Conservation (phyloP, 768 basidiomycete species). For the Plicaturopsis crispa region DNA sequence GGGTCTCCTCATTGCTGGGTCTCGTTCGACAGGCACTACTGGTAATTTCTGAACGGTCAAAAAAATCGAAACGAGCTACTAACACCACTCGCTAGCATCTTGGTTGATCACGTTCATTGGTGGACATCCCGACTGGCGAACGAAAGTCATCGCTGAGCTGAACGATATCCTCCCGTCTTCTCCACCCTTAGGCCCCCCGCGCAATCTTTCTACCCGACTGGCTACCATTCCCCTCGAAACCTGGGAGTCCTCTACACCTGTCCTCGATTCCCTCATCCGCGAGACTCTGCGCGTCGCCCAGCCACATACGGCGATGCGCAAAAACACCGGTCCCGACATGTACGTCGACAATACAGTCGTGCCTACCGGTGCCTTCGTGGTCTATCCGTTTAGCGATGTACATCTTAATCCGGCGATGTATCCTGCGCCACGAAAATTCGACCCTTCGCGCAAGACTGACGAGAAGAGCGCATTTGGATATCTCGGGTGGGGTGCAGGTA, state of each 20-base stretch:
- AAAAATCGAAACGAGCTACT: too few relatives aligned
- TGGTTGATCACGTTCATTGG: constrained; percentile 74
- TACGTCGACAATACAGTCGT: constrained; percentile 63
- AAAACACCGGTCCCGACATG: constrained; percentile 66
- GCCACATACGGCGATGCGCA: constrained; percentile 76
- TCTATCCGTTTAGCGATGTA: constrained; percentile 76
- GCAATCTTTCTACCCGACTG: constrained; percentile 37
- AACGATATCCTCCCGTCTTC: constrained; percentile 44
- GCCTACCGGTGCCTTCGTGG: constrained; percentile 66
- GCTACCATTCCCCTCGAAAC: constrained; percentile 55
- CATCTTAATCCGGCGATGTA: constrained; percentile 69
- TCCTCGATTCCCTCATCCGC: constrained; percentile 65
- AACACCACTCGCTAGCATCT: constrained; percentile 38
- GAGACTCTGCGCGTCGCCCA: constrained; percentile 76
- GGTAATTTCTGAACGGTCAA: constrained; percentile 25
- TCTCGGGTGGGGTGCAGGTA: constrained; percentile 77
- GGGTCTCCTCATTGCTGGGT: constrained; percentile 76
- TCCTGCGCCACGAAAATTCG: constrained; percentile 72
- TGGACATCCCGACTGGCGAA: constrained; percentile 57
- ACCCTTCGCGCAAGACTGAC: constrained; percentile 45
- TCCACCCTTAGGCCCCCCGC: constrained; percentile 15
- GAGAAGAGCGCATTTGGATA: constrained; percentile 33
- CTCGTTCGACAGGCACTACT: constrained; percentile 72
- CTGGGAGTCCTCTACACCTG: constrained; percentile 66
- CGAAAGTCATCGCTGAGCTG: constrained; percentile 53